Base-by-base conservation (phyloP, 805 yeast species). In the Yarrowia sp. region DNA sequence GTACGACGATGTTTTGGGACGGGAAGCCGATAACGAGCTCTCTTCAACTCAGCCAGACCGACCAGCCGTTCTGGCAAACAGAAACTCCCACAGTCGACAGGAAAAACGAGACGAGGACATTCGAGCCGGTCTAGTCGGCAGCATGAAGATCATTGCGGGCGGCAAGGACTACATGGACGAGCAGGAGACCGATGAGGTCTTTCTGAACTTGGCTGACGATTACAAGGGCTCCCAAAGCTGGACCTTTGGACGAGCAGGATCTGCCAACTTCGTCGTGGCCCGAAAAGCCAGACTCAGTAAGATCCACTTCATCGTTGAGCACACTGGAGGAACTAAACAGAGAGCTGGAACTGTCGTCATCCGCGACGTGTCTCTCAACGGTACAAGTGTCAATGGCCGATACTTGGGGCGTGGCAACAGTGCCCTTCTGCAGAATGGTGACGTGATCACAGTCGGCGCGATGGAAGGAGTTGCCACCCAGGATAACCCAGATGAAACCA, bases 361-460 rank as follows among this genome's bases (percentile, higher is more conserved):
- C 65, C 85, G 83, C 73, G 98, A 92, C 74, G 75, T 81, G 2
- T 89, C 96, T 1, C 93, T 98, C 1, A 95, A 95, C 77, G 99
- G 99, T 8, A 95, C 99, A 0, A 88, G 85, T 80, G 77, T 93
- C 54, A 95, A 93, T 77, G 86, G 87, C 33, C 81, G 81, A 40
- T 80, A 90, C 61, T 75, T 93, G 19, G 90, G 86, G 24, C 89
- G 87, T 71, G 89, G 89, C 21, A 84, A 88, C 56, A 90, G 90
- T 71, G 90, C 90, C 73, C 84, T 93, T 65, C 75, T 95, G 40
- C 85, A 87, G 48, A 97, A 91, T 72, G 98, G 98, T 5, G 99
- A 95, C 75, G 97, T 91, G 72, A 88, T 95, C 40, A 83, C 92
- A 0, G 89, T 95, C 0, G 99, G 98, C 0, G 79, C 86, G 17